Base-by-base conservation (phyloP, 495 filamentous ascomycete genomes). In the Beverwykella pulmonaria region DNA sequence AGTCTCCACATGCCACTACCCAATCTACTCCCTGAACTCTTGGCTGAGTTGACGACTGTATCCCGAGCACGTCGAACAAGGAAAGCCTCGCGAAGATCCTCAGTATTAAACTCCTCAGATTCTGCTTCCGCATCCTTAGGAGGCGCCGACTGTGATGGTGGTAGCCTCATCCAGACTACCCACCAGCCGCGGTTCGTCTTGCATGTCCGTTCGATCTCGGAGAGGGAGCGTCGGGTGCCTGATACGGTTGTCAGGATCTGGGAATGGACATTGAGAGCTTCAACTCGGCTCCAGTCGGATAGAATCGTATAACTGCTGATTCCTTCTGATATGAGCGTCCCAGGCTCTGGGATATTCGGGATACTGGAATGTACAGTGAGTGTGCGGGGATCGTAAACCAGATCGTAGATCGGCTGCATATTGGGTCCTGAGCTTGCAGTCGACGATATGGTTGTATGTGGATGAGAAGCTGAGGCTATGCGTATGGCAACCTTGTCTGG, bases 181-280 rank as follows among this genome's bases (percentile, higher is more conserved):
- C 95, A 98, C 93, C 93, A 98, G 0, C 92, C 92, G 10, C 92
- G 84, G 52, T 81, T 89, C 5, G 93, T 98, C 81, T 97, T 96
- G 76, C 88, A 90, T 14, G 90, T 97, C n/a, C 90, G 80, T 76
- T 98, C 95, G 7, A 88, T 74, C 71, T 93, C 92, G 3, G 63
- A 56, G 1, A 61, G 26, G 0, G 15, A 81, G 75, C 1, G 78
- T 69, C 12, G 84, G 78, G 90, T 91, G 29, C 85, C 82, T 23
- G 78, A 77, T 70, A 92, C 86, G 32, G 90, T 93, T 66, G 84
- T 87, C 15, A 98, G 79, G 32, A 98, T 87, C 65, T 95, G 88
- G 53, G 84, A 87, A 75, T 98, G 92, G 1, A 95, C 92, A 73
- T 90, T 92, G 62, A 98, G 81, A n/a, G 92, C 92, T 72, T 98